These are phyloP conservation scores for Escallonia herrerae DNA, from an alignment of 129 eudicot species.

Conservation along the genomic window DNA sequence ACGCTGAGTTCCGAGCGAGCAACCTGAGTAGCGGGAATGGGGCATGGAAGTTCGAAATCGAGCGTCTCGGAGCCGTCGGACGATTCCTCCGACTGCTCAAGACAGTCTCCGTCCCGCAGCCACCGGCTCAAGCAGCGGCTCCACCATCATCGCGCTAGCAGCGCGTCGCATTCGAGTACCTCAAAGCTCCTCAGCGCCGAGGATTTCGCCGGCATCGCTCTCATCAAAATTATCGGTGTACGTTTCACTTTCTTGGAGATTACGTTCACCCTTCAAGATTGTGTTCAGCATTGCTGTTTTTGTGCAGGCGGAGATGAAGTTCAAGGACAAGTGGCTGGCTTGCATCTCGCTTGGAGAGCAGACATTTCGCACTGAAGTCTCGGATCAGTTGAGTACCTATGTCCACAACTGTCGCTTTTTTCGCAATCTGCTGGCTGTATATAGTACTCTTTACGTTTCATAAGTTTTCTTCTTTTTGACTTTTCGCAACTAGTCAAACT, in stretches of 20 bases:
- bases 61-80: conserved; percentile 18
- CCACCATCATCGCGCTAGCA: conserved; percentile 10
- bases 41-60: conserved; percentile 52
- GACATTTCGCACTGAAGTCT: conserved; percentile 63
- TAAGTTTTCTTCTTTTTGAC: no score
- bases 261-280: background rate
- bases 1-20: background rate
- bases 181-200: conserved; percentile 40
- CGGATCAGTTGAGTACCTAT: conserved; percentile 58
- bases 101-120: conserved; percentile 23
- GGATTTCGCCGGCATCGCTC: conserved; percentile 89
- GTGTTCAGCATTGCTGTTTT: background rate
- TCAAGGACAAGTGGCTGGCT: conserved; percentile 91
- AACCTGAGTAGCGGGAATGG: conserved; percentile 36
- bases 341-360: conserved; percentile 92
- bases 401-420: no score
- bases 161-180: conserved; percentile 7
- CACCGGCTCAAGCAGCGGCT: conserved; percentile 42
- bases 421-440: no score
- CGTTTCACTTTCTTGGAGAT: conserved; percentile 1
- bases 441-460: no score
- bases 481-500: no score
- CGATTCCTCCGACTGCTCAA: conserved; percentile 31
- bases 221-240: conserved; percentile 53
- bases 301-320: conserved; percentile 79